Evolutionary conservation across 768 basidiomycete species (phyloP), one percentile per base, ranked within the genome.

Genomic region (Tricholoma sp.): DNA sequence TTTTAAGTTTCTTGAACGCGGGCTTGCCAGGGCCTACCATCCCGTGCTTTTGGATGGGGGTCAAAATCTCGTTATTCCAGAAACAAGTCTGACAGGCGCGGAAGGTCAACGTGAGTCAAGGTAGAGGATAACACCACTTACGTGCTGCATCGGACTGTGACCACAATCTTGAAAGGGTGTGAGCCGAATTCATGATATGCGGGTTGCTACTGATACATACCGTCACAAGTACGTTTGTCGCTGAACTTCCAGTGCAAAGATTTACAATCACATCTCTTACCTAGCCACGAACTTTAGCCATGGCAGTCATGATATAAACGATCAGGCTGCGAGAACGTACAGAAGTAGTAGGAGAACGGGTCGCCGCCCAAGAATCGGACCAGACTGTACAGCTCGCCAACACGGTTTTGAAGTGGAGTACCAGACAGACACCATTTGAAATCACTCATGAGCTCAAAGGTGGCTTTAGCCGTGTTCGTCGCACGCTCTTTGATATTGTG

Each of bases 381-480:
- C 41, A 97, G 80, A 69, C 94, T 97, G 74, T 99, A 99, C 50
- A 99, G 73, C 68, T 99, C 97, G 60, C 97, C 97, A n/a, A 99
- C 97, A 61, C 97, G 88, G 66, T 98, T 98, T 70, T 99, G 96
- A 8, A 99, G 76, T 0, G 96, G 96, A 6, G 96, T 98, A 5
- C 95, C 95, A 32, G 94, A 97, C 29, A 99, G 76, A 72, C 97
- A 99, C 97, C 97, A 99, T 57, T 84, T 85, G 61, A 83, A 92
- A 50, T 81, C 82, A 54, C 88, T 83, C 61, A 86, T 71, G 10
- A 99, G 76, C 54, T 94, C 89, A 68, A 99, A 99, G 0, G 93
- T 83, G n/a, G 94, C 95, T 70, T 96, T 98, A 1, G 96, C 95
- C 0, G 96, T 98, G 67, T 96, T 98, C 1, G 92, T 94, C 3